Conservation (phyloP, 768 basidiomycete genomes). For the Lanmaoa rubissima region DNA sequence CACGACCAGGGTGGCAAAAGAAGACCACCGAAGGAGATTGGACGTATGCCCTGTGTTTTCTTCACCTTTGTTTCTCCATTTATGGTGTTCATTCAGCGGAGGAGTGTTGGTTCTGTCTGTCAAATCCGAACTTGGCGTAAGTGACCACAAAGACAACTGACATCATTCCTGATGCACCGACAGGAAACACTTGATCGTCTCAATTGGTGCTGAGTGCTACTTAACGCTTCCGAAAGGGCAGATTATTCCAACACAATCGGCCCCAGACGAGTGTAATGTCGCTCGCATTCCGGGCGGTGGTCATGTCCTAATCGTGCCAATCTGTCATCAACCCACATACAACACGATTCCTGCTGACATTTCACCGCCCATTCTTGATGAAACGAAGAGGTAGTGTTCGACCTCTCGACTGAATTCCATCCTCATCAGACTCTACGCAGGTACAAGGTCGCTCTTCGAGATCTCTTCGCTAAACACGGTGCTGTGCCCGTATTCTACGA, state of each 20-base stretch:
- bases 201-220: conserved; percentile 93
- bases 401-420: background rate
- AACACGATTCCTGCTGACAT: conserved; percentile 79
- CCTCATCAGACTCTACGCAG: conserved; percentile 35
- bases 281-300: conserved; percentile 86
- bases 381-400: conserved; percentile 67
- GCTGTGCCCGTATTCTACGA: conserved; percentile 81
- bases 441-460: conserved; percentile 74
- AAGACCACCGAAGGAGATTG: conserved; percentile 73
- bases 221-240: conserved; percentile 96
- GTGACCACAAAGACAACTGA: conserved; percentile 27
- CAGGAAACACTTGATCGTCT: conserved; percentile 94
- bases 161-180: conserved; percentile 3
- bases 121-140: conserved; percentile 87
- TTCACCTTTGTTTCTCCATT: background rate
- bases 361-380: conserved; percentile 68
- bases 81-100: conserved; percentile 52
- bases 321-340: conserved; percentile 90
- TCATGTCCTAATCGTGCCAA: conserved; percentile 90
- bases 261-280: conserved; percentile 38
- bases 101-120: conserved; percentile 98
- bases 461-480: conserved; percentile 68
- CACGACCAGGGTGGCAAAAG: conserved; percentile 35
- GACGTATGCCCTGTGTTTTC: conserved; percentile 52
- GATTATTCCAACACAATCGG: conserved; percentile 76